Evolutionary conservation across 768 basidiomycete species (phyloP), one percentile per base, ranked within the genome.

Genomic region (Leccinum uliginosum): DNA sequence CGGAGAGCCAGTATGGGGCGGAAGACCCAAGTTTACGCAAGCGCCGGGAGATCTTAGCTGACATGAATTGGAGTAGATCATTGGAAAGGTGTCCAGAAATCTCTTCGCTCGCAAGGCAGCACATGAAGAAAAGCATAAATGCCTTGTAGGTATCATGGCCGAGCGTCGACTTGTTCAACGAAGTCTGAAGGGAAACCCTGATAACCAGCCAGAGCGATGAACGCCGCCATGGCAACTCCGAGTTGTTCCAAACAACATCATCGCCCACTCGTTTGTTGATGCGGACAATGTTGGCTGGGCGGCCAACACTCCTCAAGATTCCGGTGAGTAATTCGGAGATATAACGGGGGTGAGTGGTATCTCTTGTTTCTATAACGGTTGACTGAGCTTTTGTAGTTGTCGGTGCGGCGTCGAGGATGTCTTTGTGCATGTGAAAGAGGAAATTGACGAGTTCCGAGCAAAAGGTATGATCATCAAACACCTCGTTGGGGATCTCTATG

Each of bases 131-230:
- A 0, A 68, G 23, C 49, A 71, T 68, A 56, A 74, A 74, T 2
- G 46, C 34, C 30, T 74, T 74, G 62, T 74, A 74, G 8, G 64
- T 51, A 10, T 34, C 32, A 17, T 29, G 19, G 6, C 60, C 63
- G 10, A 54, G 19, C 48, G n/a, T 48, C 30, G 62, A 60, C 48
- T 56, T 56, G 27, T 51, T 51, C 29, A 73, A 63, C 0, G 74
- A 69, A 0, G 70, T 75, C 61, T 79, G 78, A 26, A 79, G 55
- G 1, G 73, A 70, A 1, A 81, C 75, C 8, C 80, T 76, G 40
- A 79, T 63, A 21, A 79, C 61, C 9, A 80, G 74, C 80, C 80
- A 83, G 10, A 79, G 65, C 0, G 78, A 67, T 9, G 78, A 78
- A 40, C 81, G 69, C 24, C 82, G 65, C 80, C 80, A 82, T 74